Conservation (phyloP, 768 basidiomycete genomes). For the Boletus sp. region DNA sequence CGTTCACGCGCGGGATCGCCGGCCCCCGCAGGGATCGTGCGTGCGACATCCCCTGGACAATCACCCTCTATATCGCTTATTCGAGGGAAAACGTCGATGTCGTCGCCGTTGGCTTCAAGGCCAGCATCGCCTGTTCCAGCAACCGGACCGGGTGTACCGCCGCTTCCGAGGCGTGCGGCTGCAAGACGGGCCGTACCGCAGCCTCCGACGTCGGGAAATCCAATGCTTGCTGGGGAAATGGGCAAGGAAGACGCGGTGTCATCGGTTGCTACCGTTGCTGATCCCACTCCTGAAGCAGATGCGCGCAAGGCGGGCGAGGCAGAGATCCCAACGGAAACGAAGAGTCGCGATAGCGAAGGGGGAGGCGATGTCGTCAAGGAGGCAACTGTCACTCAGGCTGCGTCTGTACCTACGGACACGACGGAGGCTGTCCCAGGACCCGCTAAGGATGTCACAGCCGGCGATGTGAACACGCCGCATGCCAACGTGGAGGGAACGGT, state of each 20-base stretch:
- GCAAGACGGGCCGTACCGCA: conserved; percentile 41
- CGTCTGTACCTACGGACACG: not conserved
- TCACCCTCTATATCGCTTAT: conserved; percentile 2
- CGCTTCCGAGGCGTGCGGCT: conserved; percentile 65
- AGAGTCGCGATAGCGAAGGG: not conserved
- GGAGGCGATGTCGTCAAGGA: not conserved
- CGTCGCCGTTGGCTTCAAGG: conserved; percentile 35
- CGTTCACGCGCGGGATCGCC: conserved; percentile 30
- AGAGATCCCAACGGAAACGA: conserved; percentile 2
- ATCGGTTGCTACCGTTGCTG: not conserved
- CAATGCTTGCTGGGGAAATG: not conserved
- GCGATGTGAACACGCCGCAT: not conserved
- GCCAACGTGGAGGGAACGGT: not conserved
- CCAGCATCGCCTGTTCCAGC: conserved; percentile 35
- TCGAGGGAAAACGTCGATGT: conserved; percentile 14
- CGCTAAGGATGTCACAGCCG: not conserved
- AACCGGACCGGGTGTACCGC: conserved; percentile 40
- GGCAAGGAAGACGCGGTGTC: conserved; percentile 5
- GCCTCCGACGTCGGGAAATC: conserved; percentile 9
- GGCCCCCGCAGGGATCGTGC: conserved; percentile 6
- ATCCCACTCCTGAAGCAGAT: not conserved
- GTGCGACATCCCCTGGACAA: conserved; percentile 9
- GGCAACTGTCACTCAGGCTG: not conserved
- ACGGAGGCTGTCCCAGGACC: not conserved
- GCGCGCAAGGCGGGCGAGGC: not conserved